A percentile compares a stretch with the other conserved stretches of the same genome.
phyloP scores from a whole-genome alignment of 257 asterid species.

The Eucommia ulmoides region DNA sequence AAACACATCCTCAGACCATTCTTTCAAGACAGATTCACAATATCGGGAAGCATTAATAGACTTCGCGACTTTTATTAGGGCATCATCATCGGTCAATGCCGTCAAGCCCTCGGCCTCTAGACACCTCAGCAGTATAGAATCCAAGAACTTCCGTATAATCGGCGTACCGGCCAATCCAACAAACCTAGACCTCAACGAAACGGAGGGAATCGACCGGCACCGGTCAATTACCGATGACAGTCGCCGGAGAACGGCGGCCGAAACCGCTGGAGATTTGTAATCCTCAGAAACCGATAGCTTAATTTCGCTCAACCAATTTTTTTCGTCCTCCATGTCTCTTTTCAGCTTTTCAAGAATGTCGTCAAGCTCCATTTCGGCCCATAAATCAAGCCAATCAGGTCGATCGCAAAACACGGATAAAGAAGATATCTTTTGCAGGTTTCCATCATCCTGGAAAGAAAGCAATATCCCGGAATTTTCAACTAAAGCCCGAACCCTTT shows the following conservation, averaged over 20 bases:
- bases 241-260: conserved; percentile 38
- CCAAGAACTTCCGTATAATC: conserved; percentile 40
- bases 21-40: conserved; percentile 44
- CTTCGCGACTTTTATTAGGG: conserved; percentile 64
- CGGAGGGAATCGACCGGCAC: conserved; percentile 68
- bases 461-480: conserved; percentile 56
- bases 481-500: conserved; percentile 51
- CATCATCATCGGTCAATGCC: conserved; percentile 68
- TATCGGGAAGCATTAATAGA: conserved; percentile 57
- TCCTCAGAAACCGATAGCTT: conserved; percentile 47
- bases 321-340: conserved; percentile 52
- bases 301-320: conserved; percentile 47
- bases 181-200: conserved; percentile 62
- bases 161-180: conserved; percentile 44
- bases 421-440: conserved; percentile 53
- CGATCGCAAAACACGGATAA: conserved; percentile 76
- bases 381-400: conserved; percentile 90
- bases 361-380: conserved; percentile 76
- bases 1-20: conserved; percentile 74
- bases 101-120: conserved; percentile 97
- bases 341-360: conserved; percentile 51
- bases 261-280: conserved; percentile 53
- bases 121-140: conserved; percentile 56
- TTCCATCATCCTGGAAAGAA: conserved; percentile 54
- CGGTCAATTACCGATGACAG: conserved; percentile 57